These are phyloP conservation scores for Penicillium chermesinum DNA, from an alignment of 495 filamentous ascomycete genomes.

Conservation along the genomic window DNA sequence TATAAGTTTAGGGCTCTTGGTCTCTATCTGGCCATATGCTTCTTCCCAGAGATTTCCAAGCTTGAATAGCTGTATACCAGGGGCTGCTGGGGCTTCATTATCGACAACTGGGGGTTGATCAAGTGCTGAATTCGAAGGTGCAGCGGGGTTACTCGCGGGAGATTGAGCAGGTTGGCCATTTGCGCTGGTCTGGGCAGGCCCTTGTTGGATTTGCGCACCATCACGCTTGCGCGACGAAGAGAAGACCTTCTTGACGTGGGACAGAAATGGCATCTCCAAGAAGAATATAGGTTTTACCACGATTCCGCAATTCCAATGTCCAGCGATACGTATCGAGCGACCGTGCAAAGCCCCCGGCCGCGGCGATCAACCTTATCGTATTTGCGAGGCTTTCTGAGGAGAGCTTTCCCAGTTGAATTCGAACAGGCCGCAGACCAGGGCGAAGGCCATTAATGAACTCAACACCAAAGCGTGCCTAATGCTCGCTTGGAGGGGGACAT, in stretches of 20 bases:
- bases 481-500: no score
- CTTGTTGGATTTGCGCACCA: background rate
- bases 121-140: background rate
- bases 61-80: background rate
- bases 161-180: background rate
- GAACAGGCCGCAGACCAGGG: no score
- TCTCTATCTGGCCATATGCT: background rate
- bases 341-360: no score
- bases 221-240: background rate
- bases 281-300: no score
- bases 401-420: no score
- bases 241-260: background rate
- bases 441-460: no score
- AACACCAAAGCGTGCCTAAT: no score
- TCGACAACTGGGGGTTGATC: background rate
- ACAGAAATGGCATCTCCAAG: no score
- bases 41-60: background rate
- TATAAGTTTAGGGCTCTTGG: background rate
- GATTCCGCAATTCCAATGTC: no score
- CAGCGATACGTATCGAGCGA: no score
- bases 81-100: background rate
- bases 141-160: background rate
- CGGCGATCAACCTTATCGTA: no score
- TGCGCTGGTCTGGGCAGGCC: background rate
- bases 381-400: no score